Percentiles rank a stretch among this genome's conserved stretches.
phyloP scores from a whole-genome alignment of 148 eudicot genomes.

The Selenicereus undatus region DNA sequence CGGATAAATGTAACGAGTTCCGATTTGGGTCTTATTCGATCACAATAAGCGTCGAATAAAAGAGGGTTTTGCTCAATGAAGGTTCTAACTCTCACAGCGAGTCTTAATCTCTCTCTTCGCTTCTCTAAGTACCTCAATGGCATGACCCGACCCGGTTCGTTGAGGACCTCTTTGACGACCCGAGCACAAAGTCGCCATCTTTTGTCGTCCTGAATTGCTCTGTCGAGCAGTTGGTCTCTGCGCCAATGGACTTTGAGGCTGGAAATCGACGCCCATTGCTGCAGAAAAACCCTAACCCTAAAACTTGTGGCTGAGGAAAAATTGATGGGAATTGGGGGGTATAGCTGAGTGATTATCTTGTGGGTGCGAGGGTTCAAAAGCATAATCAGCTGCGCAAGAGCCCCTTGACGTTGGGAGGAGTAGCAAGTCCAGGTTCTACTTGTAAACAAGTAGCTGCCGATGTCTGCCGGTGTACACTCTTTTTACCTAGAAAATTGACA shows the following conservation, averaged over 20 bases:
- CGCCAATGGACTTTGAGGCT: slow-evolving; percentile 78
- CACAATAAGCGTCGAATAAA: slow-evolving; percentile 55
- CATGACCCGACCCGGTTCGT: slow-evolving; percentile 64
- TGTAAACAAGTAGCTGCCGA: no score
- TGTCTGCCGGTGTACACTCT: no score
- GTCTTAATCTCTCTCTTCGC: slow-evolving; percentile 50
- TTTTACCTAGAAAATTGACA: no score
- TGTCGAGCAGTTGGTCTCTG: slow-evolving; percentile 58
- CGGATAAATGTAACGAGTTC: slow-evolving; percentile 51
- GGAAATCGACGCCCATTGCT: slow-evolving; percentile 55
- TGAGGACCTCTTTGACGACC: slow-evolving; percentile 74
- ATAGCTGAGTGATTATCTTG: neutral
- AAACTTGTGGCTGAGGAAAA: slow-evolving; percentile 8
- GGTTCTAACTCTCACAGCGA: slow-evolving; percentile 37
- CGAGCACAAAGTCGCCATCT: slow-evolving; percentile 53
- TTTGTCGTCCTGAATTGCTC: slow-evolving; percentile 60
- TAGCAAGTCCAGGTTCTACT: neutral
- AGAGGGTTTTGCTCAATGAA: slow-evolving; percentile 57
- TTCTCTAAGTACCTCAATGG: slow-evolving; percentile 62
- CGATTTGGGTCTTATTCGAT: slow-evolving; percentile 62
- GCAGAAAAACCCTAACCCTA: slow-evolving; percentile 33
- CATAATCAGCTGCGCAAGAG: neutral
- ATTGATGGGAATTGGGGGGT: slow-evolving; percentile 15
- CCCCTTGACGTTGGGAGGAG: neutral
- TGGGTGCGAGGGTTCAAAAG: neutral